phyloP scores from a whole-genome alignment of 164 flowering plant species.

The Amborella trichopoda region DNA sequence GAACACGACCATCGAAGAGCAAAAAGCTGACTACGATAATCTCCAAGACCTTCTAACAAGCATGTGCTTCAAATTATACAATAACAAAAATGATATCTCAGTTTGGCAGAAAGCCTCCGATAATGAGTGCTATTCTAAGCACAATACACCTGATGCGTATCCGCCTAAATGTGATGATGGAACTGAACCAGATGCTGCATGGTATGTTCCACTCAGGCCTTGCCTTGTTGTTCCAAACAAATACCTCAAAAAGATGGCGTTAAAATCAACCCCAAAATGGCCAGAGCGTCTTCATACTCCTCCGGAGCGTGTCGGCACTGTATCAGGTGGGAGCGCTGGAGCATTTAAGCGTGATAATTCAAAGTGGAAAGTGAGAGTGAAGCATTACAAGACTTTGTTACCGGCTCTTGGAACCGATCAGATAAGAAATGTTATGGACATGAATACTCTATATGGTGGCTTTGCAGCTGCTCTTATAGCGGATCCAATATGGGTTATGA shows the following conservation, averaged over 20 bases:
- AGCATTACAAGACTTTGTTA: conserved; percentile 83
- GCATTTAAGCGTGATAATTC: conserved; percentile 77
- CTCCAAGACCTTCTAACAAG: conserved; percentile 63
- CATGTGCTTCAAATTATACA: conserved; percentile 79
- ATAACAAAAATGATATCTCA: conserved; percentile 84
- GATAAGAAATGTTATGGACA: conserved; percentile 93
- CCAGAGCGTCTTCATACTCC: conserved; percentile 57
- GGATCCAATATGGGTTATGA: conserved; percentile 96
- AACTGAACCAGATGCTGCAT: conserved; percentile 74
- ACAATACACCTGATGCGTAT: conserved; percentile 37
- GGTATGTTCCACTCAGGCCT: conserved; percentile 85
- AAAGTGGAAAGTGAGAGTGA: conserved; percentile 72
- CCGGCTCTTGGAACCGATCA: conserved; percentile 69
- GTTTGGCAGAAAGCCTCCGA: conserved; percentile 86
- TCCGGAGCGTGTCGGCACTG: conserved; percentile 62
- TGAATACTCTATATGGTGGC: conserved; percentile 92
- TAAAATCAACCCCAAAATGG: conserved; percentile 66
- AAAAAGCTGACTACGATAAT: conserved; percentile 73
- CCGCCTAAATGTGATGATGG: conserved; percentile 88
- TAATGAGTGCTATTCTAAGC: conserved; percentile 48
- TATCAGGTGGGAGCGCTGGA: conserved; percentile 61
- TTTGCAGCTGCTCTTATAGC: conserved; percentile 74
- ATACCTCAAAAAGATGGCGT: conserved; percentile 28
- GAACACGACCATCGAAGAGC: conserved; percentile 90
- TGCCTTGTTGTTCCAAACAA: conserved; percentile 65